phyloP scores from a whole-genome alignment of 345 rosid genomes.

The Noccaea bulbosa region DNA sequence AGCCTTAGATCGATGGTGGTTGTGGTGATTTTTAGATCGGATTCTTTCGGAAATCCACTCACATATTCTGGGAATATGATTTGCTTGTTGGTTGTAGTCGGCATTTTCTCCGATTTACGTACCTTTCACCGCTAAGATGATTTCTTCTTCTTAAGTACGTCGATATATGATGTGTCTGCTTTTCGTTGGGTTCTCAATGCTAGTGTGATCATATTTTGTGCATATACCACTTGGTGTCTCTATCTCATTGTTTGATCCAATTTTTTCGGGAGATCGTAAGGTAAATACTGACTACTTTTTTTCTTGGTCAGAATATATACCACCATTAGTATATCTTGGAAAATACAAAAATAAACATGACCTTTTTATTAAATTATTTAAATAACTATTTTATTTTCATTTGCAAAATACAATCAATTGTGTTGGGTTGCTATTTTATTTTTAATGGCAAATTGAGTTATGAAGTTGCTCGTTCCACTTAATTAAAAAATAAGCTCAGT shows the following conservation, averaged over 20 bases:
- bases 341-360: not conserved
- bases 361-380: no score
- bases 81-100: slow-evolving; percentile 42
- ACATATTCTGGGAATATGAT: slow-evolving; percentile 43
- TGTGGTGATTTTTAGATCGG: slow-evolving; percentile 35
- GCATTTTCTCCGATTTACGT: slow-evolving; percentile 24
- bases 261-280: slow-evolving; percentile 15
- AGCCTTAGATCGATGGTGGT: slow-evolving; percentile 32
- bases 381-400: no score
- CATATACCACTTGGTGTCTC: not conserved
- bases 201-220: not conserved
- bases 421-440: no score
- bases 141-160: not conserved
- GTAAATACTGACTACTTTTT: slow-evolving; percentile 7
- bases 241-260: slow-evolving; percentile 19
- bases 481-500: no score
- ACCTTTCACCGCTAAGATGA: not conserved
- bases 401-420: no score
- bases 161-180: not conserved
- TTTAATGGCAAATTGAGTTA: no score
- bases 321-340: not conserved
- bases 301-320: not conserved
- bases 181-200: not conserved
- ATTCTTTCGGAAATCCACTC: slow-evolving; percentile 40
- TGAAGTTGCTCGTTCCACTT: no score